These are phyloP conservation scores for Podila clonocystis DNA, from an alignment of 192 early-diverging fungal genomes.

Conservation along the genomic window DNA sequence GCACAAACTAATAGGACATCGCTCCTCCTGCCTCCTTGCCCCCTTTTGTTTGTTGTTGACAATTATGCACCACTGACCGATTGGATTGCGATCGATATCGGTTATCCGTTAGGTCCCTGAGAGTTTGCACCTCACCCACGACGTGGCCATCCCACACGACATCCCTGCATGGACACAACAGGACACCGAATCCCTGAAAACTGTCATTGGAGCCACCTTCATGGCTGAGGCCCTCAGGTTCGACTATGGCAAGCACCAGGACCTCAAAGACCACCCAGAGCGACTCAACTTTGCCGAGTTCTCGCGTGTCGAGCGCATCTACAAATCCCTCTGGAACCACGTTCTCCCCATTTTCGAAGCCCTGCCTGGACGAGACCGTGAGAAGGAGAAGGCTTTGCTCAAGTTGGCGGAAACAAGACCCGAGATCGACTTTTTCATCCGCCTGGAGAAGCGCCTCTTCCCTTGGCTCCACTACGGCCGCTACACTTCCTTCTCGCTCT, in stretches of 20 bases:
- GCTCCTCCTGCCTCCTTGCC: no score
- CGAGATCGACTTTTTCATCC: slow-evolving; percentile 15
- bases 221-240: slow-evolving; percentile 17
- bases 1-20: no score
- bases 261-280: slow-evolving; percentile 28
- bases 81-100: not conserved
- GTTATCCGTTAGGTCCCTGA: slow-evolving; percentile 21
- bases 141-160: slow-evolving; percentile 55
- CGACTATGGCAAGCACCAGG: slow-evolving; percentile 20
- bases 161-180: slow-evolving; percentile 51
- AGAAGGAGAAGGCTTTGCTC: not conserved
- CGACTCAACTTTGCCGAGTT: slow-evolving; percentile 50
- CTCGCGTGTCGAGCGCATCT: slow-evolving; percentile 46
- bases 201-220: slow-evolving; percentile 33
- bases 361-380: not conserved
- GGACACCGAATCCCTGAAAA: slow-evolving; percentile 43
- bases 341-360: slow-evolving; percentile 52
- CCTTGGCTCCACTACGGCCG: slow-evolving; percentile 26
- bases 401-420: not conserved
- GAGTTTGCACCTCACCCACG: slow-evolving; percentile 38
- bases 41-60: no score
- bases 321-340: slow-evolving; percentile 56
- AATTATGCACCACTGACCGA: no score
- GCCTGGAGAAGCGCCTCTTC: slow-evolving; percentile 20
- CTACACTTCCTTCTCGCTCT: slow-evolving; percentile 20